Evolutionary conservation across 768 basidiomycete species (phyloP).

Genomic region (Phanerodontia chrysosporium): DNA sequence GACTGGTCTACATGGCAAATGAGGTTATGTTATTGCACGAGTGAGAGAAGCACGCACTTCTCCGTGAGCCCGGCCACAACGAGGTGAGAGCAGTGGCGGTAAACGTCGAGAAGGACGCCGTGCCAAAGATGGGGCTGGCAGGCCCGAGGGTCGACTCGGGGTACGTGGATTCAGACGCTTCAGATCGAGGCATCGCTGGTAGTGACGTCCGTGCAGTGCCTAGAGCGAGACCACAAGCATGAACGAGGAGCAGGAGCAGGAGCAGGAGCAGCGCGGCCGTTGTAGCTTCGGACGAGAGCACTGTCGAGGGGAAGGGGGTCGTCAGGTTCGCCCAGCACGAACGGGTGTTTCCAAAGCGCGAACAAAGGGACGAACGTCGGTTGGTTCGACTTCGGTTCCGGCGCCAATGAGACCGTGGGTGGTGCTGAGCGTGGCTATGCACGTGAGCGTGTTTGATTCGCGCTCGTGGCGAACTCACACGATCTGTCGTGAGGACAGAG

Average conservation of each 20-base stretch:
- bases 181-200: not conserved
- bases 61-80: slow-evolving; percentile 48
- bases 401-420: not conserved
- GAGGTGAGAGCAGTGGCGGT: slow-evolving; percentile 47
- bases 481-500: too few relatives aligned
- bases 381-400: not conserved
- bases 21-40: not conserved
- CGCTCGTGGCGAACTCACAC: too few relatives aligned
- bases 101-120: slow-evolving; percentile 51
- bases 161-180: not conserved
- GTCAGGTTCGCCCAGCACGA: not conserved
- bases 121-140: slow-evolving; percentile 61
- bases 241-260: not conserved
- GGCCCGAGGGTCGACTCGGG: slow-evolving; percentile 26
- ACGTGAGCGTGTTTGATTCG: not conserved
- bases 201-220: not conserved
- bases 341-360: not conserved
- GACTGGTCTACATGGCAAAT: slow-evolving; percentile 34
- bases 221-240: not conserved
- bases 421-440: not conserved
- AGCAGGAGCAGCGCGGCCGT: not conserved
- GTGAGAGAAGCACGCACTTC: not conserved
- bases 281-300: not conserved
- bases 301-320: not conserved
- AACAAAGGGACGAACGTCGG: not conserved